Base-by-base conservation (phyloP, 257 asterid genomes). In the Solanum dulcamara region DNA sequence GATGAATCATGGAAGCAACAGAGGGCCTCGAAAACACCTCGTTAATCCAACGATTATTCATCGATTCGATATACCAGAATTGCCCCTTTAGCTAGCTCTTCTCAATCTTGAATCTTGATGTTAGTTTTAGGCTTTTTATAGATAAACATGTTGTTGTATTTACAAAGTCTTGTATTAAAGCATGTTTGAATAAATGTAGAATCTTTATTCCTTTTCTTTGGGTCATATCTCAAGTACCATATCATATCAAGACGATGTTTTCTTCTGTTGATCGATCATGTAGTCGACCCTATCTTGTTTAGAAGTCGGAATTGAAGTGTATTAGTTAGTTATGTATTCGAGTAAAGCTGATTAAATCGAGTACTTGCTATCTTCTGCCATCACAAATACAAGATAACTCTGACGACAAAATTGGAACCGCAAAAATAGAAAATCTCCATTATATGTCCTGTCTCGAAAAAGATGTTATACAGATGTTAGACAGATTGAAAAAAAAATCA, bases 1-100 rank as follows among this genome's bases (percentile, higher is more conserved):
- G 89, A 89, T 91, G 90, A 92, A 92, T 82, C 97, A 93, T 26
- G 97, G 97, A 68, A 90, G 95, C 91, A 88, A 87, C 24, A 91
- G 94, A 0, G 93, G 93, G 14, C 90, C 90, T 38, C 87, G 55
- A 38, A 88, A 87, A 85, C 93, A 88, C 84, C 88, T 93, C 15
- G 85, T 92, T 32, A 86, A 86, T 80, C 92, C 93, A 22, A 80
- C 92, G 7, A 83, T 72, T 37, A 80, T 89, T 85, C 90, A 86
- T 67, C 89, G 89, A 10, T 75, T 84, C 75, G 88, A 62, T 84
- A 68, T 86, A 83, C 91, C 90, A 0, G 64, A 92, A 72, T 84
- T 91, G 85, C 77, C 90, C 30, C 71, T 92, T 77, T 92, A 88
- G 89, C 84, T 92, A 88, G 89, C 84, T 84, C 35, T 53, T 55